Evolutionary conservation across 75 land plant genomes (phyloP).

Genomic region (Pseudotsuga menziesii): DNA sequence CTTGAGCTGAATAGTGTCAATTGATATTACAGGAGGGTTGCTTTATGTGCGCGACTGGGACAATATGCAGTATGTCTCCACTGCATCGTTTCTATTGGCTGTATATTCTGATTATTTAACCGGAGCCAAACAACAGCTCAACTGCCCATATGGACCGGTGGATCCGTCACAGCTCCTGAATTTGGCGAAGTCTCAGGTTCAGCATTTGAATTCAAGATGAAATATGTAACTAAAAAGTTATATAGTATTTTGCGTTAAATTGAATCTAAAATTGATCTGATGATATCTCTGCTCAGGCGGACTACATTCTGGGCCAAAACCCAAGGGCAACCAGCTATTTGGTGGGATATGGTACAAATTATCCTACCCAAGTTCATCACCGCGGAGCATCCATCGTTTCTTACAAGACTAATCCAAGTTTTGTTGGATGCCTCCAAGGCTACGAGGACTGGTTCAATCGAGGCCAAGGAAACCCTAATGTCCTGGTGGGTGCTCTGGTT

Average conservation of each 20-base stretch:
- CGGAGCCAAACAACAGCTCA: constrained; percentile 15
- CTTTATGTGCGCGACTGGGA: constrained; percentile 35
- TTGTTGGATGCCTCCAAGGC: constrained; percentile 53
- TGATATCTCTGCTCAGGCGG: constrained; percentile 32
- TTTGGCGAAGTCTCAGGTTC: constrained; percentile 38
- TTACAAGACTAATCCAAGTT: constrained; percentile 25
- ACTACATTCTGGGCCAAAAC: constrained; percentile 73
- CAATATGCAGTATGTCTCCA: constrained; percentile 59
- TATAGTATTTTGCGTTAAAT: too few species aligned
- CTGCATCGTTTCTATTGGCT: constrained; percentile 33
- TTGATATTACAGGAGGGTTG: constrained; percentile 38
- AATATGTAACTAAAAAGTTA: neutral
- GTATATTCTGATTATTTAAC: constrained; percentile 31
- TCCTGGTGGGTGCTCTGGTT: constrained; percentile 59
- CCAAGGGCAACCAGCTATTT: constrained; percentile 66
- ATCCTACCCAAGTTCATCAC: constrained; percentile 63
- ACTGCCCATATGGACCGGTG: constrained; percentile 20
- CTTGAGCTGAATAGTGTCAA: neutral
- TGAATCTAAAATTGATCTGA: neutral
- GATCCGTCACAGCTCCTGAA: constrained; percentile 15
- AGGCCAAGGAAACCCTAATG: constrained; percentile 43
- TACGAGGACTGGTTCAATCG: constrained; percentile 43
- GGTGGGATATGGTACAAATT: constrained; percentile 65
- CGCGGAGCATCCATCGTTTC: constrained; percentile 78
- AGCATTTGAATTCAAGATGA: neutral